Evolutionary conservation across 1,139 yeast species (phyloP), one percentile per base, ranked within the genome.

Genomic region (Wickerhamiella infanticola): DNA sequence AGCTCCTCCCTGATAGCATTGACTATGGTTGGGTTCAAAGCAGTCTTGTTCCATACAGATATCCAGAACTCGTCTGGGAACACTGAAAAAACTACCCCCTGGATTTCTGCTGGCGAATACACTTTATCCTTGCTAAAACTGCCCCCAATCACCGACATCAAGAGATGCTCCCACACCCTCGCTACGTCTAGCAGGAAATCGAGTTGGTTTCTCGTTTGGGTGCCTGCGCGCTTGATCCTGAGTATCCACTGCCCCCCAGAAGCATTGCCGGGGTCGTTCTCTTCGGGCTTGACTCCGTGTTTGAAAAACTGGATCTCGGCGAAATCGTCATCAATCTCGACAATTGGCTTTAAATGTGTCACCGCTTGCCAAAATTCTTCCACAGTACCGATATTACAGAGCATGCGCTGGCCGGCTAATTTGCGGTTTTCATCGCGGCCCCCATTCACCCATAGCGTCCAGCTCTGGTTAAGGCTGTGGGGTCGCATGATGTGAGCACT

Each of bases 181-280:
- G 62, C 55, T 2, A 64, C 60, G 45, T 54, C 53, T 39, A 51
- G 56, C 13, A 62, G 53, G 36, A 54, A 49, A 25, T 53, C 54
- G 37, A 45, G 50, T 43, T 48, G 50, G 37, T 41, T 48, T 38
- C 44, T 39, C 37, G 42, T 45, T 36, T 48, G 18, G 2, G 18
- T 18, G 18, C 18, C 18, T 18, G 18, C 25, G 31, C 66, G 55
- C 40, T 55, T 54, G 43, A 77, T 69, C 50, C 79, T 66, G 53
- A 75, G 71, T 36, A 74, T 72, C 83, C 83, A 79, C 54, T 81
- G 68, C 3, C 85, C 85, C 39, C 84, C 84, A 46, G 69, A 65
- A 42, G 70, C 62, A 57, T 79, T 78, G 47, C 70, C 66, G 2
- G 83, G 81, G 56, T 79, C 84, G 58, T 79, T 84, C 82, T 84